Conservation (phyloP, 148 eudicot genomes). For the Vaccinium darrowii region DNA sequence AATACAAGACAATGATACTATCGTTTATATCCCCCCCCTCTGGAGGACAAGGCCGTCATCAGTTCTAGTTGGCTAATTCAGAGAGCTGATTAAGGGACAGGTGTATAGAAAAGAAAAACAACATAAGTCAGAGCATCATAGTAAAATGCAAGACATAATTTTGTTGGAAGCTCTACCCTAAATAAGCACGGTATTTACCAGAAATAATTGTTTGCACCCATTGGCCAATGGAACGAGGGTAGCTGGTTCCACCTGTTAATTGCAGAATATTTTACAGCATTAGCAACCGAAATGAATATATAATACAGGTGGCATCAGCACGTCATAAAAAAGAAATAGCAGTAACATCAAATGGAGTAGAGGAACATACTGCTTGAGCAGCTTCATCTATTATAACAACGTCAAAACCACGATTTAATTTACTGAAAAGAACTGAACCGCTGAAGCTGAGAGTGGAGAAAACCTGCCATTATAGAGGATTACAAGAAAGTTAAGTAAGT, state of each 20-base stretch:
- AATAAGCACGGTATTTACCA: constrained; percentile 52
- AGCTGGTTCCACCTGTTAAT: constrained; percentile 85
- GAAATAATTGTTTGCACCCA: constrained; percentile 96
- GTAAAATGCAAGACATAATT: neutral
- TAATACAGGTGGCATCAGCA: constrained; percentile 2
- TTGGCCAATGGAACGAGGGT: constrained; percentile 84
- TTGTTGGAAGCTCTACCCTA: neutral
- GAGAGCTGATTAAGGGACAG: neutral
- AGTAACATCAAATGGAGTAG: neutral
- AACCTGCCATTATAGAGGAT: constrained; percentile 55
- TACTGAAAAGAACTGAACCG: constrained; percentile 76
- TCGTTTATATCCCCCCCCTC: neutral
- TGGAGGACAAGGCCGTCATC: neutral
- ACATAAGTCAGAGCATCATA: too few relatives aligned
- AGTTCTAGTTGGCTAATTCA: neutral
- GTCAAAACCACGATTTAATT: constrained; percentile 79
- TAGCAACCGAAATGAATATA: neutral
- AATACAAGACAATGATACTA: neutral
- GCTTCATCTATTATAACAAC: constrained; percentile 98
- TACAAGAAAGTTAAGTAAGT: constrained; percentile 11
- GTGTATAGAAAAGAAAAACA: too few relatives aligned
- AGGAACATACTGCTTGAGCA: constrained; percentile 90
- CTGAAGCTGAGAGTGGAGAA: constrained; percentile 99
- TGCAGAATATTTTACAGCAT: constrained; percentile 4
- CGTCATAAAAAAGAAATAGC: neutral